A percentile compares a stretch with the other conserved stretches of the same genome.
Conservation (phyloP, 1,284 basidiomycete genomes). For the Kwoniella shivajii region DNA sequence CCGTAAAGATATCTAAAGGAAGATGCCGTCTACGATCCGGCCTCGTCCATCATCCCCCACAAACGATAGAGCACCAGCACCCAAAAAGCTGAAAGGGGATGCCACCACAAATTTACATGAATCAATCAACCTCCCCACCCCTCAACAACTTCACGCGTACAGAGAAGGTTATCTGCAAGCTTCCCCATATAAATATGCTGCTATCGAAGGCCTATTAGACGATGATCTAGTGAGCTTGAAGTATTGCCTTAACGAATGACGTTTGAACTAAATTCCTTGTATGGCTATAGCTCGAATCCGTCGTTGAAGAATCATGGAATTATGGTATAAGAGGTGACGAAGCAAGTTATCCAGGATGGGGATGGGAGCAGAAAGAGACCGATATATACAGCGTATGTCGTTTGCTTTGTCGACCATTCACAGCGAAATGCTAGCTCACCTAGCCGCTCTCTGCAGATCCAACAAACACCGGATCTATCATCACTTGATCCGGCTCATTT, state of each 20-base stretch:
- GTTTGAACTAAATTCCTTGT: conserved; percentile 57
- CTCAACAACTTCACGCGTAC: conserved; percentile 23
- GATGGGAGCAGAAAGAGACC: conserved; percentile 95
- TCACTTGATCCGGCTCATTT: conserved; percentile 76
- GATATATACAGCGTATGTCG: conserved; percentile 90
- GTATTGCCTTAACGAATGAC: conserved; percentile 27
- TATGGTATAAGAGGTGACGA: conserved; percentile 52
- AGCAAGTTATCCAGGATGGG: conserved; percentile 56
- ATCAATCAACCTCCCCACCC: conserved; percentile 35
- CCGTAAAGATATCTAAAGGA: conserved; percentile 1
- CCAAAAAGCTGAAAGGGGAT: conserved; percentile 34
- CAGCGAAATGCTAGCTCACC: background rate
- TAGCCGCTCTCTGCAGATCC: conserved; percentile 66
- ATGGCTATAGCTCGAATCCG: conserved; percentile 62
- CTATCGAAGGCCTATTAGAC: conserved; percentile 80
- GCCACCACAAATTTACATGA: conserved; percentile 10
- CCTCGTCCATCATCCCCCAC: conserved; percentile 19
- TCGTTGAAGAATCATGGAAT: conserved; percentile 61
- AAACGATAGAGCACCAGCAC: conserved; percentile 5
- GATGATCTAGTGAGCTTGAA: conserved; percentile 69
- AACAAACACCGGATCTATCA: conserved; percentile 95
- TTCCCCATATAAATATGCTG: conserved; percentile 79
- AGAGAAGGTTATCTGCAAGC: conserved; percentile 61
- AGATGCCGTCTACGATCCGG: conserved; percentile 35
- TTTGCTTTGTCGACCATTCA: background rate